Evolutionary conservation across 2,329 filamentous ascomycete species (phyloP).

Genomic region (Colletotrichum aenigma): DNA sequence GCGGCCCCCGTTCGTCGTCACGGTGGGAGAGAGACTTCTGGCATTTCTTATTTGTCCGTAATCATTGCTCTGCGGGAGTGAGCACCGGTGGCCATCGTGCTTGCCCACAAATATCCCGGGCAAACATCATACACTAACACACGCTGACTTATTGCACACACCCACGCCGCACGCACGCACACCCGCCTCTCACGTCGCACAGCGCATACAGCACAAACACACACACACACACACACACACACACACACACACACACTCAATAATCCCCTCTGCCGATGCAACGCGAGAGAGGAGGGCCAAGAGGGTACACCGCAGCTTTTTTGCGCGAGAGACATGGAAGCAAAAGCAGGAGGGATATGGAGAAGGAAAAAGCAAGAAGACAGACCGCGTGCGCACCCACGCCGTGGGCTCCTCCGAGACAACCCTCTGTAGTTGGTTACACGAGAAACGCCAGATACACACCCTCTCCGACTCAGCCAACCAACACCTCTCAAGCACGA

Average conservation of each 20-base stretch:
- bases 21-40: background rate
- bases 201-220: background rate
- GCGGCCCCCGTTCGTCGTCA: background rate
- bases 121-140: background rate
- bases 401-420: slow-evolving; percentile 3
- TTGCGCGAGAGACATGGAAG: background rate
- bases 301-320: background rate
- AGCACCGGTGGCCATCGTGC: background rate
- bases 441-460: background rate
- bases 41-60: background rate
- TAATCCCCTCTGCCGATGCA: background rate
- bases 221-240: background rate
- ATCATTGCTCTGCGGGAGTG: background rate
- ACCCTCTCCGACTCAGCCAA: background rate
- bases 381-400: background rate
- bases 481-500: background rate
- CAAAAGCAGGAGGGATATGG: background rate
- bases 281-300: background rate
- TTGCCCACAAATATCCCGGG: background rate
- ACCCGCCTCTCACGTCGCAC: background rate
- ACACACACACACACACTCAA: background rate
- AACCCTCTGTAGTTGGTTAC: background rate
- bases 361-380: background rate
- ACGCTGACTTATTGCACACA: background rate
- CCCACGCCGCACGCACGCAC: background rate